A percentile compares a stretch with the other conserved stretches of the same genome.
Conservation (phyloP, 139 green algal species). For the Haematococcus sp. region DNA sequence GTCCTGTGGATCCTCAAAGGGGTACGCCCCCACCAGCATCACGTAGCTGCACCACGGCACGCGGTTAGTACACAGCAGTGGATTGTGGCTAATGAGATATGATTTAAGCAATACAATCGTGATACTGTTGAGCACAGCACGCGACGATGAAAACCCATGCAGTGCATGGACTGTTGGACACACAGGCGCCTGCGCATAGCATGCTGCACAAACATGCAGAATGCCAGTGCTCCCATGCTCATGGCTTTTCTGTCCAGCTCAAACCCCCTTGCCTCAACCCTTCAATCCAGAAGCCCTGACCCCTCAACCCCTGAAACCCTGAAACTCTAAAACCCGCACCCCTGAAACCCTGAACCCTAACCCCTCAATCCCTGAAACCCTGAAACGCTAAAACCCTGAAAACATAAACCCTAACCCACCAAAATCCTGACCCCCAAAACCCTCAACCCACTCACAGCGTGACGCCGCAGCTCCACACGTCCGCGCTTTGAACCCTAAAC, state of each 20-base stretch:
- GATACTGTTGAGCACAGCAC: not conserved
- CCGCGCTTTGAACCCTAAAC: slow-evolving; percentile 63
- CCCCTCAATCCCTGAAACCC: slow-evolving; percentile 97
- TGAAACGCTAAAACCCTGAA: slow-evolving; percentile 97
- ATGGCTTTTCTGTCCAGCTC: no score
- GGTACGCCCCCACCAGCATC: slow-evolving; percentile 97
- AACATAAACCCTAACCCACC: no score
- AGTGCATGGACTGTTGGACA: no score
- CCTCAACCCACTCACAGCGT: slow-evolving; percentile 98
- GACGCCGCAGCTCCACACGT: slow-evolving; percentile 98
- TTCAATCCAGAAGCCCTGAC: no score
- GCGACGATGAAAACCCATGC: not conserved
- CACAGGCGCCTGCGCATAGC: no score
- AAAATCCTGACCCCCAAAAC: not conserved
- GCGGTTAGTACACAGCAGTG: no score
- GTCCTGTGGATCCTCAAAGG: slow-evolving; percentile 95
- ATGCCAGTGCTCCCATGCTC: no score
- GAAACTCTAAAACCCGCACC: not conserved
- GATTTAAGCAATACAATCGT: no score
- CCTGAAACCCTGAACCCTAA: slow-evolving; percentile 33
- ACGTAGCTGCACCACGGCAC: not conserved
- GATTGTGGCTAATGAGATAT: no score
- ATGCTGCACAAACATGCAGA: no score
- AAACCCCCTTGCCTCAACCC: slow-evolving; percentile 80
- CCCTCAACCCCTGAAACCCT: slow-evolving; percentile 96